A percentile compares a stretch with the other conserved stretches of the same genome.
Evolutionary conservation across 1,139 yeast genomes (phyloP).

Genomic region (Starmera stellimalicola): DNA sequence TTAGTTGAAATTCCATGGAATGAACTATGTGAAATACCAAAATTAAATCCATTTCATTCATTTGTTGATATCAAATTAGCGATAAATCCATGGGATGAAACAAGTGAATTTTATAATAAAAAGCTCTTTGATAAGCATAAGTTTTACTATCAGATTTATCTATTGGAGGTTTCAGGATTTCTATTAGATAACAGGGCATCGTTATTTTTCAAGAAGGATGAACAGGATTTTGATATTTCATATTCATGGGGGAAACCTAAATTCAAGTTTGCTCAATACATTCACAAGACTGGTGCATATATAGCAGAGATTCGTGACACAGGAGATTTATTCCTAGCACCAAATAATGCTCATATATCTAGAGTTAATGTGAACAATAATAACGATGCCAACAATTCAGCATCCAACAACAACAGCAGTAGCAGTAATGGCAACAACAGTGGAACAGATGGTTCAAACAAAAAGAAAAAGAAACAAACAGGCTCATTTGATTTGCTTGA

Average conservation of each 20-base stretch:
- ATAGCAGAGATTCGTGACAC: constrained; percentile 80
- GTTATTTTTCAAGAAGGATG: constrained; percentile 41
- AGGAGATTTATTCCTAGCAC: constrained; percentile 75
- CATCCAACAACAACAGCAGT: constrained; percentile 9
- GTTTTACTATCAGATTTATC: constrained; percentile 51
- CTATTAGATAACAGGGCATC: constrained; percentile 75
- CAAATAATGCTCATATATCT: constrained; percentile 66
- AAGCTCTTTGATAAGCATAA: constrained; percentile 34
- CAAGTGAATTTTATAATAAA: constrained; percentile 34
- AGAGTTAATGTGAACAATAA: constrained; percentile 38
- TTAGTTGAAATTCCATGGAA: constrained; percentile 92
- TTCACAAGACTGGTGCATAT: constrained; percentile 83
- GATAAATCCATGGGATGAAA: constrained; percentile 58
- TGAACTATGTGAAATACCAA: constrained; percentile 71
- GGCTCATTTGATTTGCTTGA: constrained; percentile 31
- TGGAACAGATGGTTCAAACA: constrained; percentile 3
- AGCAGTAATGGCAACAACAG: no score
- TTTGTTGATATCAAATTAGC: constrained; percentile 59
- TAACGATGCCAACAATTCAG: constrained; percentile 13
- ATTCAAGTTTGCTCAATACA: constrained; percentile 78
- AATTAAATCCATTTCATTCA: constrained; percentile 79
- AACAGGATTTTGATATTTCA: constrained; percentile 47
- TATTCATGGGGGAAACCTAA: constrained; percentile 91
- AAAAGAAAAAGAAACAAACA: background rate
- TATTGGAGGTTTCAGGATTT: constrained; percentile 64